Evolutionary conservation across 495 filamentous ascomycete genomes (phyloP).

Genomic region (Podospora fimiseda): DNA sequence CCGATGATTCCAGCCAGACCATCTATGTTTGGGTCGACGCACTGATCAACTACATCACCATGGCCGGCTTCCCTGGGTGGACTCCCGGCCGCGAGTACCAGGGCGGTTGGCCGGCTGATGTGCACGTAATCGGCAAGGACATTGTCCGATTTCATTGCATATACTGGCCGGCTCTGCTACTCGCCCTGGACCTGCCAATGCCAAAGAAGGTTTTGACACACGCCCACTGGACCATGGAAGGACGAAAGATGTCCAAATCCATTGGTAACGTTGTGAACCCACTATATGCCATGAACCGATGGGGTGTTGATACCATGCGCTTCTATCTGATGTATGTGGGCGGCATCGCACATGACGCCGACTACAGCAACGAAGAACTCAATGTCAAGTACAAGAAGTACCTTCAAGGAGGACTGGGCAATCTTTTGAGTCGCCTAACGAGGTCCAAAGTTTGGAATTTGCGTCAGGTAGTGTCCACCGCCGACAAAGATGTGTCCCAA

Average conservation of each 20-base stretch:
- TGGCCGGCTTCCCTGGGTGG: slow-evolving; percentile 74
- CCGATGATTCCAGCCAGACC: slow-evolving; percentile 75
- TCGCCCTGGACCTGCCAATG: slow-evolving; percentile 78
- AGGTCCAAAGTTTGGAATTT: slow-evolving; percentile 63
- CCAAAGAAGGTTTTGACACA: slow-evolving; percentile 81
- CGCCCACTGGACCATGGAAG: slow-evolving; percentile 89
- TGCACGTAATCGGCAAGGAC: slow-evolving; percentile 93
- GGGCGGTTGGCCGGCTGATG: slow-evolving; percentile 81
- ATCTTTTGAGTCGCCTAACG: slow-evolving; percentile 64
- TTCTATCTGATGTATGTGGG: slow-evolving; percentile 80
- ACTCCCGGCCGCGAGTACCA: slow-evolving; percentile 48
- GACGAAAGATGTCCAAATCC: slow-evolving; percentile 91
- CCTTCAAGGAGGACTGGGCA: slow-evolving; percentile 70
- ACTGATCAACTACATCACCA: slow-evolving; percentile 86
- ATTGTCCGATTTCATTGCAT: slow-evolving; percentile 94
- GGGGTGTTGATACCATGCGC: slow-evolving; percentile 79
- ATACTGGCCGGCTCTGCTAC: slow-evolving; percentile 95
- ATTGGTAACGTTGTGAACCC: slow-evolving; percentile 93
- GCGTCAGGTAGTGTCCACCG: slow-evolving; percentile 38
- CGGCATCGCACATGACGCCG: slow-evolving; percentile 64
- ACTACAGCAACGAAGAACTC: slow-evolving; percentile 76
- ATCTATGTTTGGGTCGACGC: slow-evolving; percentile 99
- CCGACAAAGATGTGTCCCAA: neutral
- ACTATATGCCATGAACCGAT: slow-evolving; percentile 83
- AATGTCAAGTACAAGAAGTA: slow-evolving; percentile 70